phyloP scores from a whole-genome alignment of 164 flowering plant species.

The Dillenia turbinata region DNA sequence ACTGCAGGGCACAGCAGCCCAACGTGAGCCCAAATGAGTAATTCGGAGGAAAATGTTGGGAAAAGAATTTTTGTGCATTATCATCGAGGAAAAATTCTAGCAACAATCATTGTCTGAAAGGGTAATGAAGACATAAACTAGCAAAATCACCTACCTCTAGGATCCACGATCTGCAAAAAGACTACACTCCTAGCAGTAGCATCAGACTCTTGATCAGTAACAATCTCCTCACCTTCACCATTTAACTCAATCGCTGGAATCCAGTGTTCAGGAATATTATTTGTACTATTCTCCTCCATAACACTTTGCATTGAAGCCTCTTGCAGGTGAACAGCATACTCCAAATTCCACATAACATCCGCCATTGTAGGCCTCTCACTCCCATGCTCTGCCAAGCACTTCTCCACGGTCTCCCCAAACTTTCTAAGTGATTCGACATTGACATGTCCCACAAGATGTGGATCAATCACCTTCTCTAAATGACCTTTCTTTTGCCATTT shows the following conservation, averaged over 20 bases:
- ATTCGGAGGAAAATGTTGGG: too few relatives aligned
- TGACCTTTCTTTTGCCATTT: constrained; percentile 43
- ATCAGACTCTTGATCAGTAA: constrained; percentile 19
- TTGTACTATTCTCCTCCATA: constrained; percentile 29
- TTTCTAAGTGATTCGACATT: constrained; percentile 35
- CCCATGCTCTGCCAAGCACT: constrained; percentile 43
- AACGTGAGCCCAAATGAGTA: too few relatives aligned
- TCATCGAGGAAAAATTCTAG: too few relatives aligned
- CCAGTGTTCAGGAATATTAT: constrained; percentile 24
- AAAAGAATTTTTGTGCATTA: too few relatives aligned
- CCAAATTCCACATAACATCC: constrained; percentile 53
- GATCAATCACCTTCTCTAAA: constrained; percentile 39
- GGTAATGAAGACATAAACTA: too few relatives aligned
- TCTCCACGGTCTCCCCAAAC: constrained; percentile 51
- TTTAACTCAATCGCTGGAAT: constrained; percentile 18
- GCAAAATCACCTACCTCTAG: constrained; percentile 34
- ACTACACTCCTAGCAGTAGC: constrained; percentile 25
- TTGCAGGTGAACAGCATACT: constrained; percentile 49
- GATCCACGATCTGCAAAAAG: constrained; percentile 45
- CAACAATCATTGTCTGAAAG: too few relatives aligned
- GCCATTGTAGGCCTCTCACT: constrained; percentile 50
- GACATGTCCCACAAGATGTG: constrained; percentile 24
- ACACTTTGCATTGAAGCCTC: constrained; percentile 27
- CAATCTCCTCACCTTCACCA: constrained; percentile 10
- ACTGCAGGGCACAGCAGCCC: too few relatives aligned